Evolutionary conservation across 1,139 yeast species (phyloP).

Genomic region (Pichia sp.): DNA sequence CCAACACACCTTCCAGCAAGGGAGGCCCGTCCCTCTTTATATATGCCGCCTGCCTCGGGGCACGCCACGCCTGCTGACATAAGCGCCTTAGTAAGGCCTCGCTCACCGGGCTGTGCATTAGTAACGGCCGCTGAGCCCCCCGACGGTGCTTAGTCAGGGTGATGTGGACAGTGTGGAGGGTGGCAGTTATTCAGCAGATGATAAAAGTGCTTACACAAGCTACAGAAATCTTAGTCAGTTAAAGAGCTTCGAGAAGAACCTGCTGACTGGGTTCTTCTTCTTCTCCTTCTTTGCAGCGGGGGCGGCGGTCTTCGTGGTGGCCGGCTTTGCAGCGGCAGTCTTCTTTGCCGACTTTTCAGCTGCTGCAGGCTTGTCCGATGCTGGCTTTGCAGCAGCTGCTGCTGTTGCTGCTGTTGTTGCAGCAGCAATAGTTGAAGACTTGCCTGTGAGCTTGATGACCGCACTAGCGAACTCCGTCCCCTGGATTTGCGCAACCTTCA

Average conservation of each 20-base stretch:
- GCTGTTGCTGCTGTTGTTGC: not conserved
- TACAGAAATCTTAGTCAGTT: conserved; percentile 1
- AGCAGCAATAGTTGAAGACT: too few relatives aligned
- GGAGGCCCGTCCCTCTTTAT: not conserved
- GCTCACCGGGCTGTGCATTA: not conserved
- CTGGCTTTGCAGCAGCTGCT: conserved; percentile 1
- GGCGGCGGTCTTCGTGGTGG: conserved; percentile 1
- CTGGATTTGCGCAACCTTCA: conserved; percentile 39
- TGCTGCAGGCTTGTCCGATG: conserved; percentile 2
- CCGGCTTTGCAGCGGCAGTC: conserved; percentile 4
- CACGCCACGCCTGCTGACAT: too few relatives aligned
- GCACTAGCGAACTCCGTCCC: conserved; percentile 41
- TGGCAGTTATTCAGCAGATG: not conserved
- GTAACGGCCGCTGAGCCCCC: conserved; percentile 3
- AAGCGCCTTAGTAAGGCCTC: not conserved
- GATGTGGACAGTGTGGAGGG: too few relatives aligned
- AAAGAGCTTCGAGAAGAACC: conserved; percentile 16
- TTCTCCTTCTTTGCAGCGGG: not conserved
- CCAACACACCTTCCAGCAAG: too few relatives aligned
- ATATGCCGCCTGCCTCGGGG: not conserved
- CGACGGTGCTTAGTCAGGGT: conserved; percentile 1
- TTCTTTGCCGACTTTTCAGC: conserved; percentile 4
- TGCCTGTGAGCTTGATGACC: conserved; percentile 29
- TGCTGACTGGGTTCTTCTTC: conserved; percentile 12
- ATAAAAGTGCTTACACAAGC: not conserved